Evolutionary conservation across 2,329 filamentous ascomycete genomes (phyloP).

Genomic region (Monilinia vaccinii-corymbosi): DNA sequence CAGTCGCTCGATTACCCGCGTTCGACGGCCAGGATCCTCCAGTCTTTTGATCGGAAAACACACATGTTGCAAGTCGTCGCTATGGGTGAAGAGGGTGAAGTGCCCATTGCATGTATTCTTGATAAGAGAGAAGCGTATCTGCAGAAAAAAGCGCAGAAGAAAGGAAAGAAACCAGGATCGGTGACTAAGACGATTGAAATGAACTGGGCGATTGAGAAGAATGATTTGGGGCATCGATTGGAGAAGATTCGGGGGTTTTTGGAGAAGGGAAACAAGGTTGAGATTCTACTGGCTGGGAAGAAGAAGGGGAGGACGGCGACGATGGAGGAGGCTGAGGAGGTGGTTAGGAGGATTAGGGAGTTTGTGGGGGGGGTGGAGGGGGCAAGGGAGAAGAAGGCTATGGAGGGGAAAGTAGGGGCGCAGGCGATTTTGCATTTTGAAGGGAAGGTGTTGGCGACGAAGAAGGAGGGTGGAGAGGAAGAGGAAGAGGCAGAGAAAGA

Average conservation of each 20-base stretch:
- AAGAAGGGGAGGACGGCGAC: constrained; percentile 51
- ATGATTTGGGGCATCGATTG: constrained; percentile 68
- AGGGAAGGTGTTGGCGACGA: constrained; percentile 23
- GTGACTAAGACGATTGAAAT: constrained; percentile 72
- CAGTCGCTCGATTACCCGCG: constrained; percentile 29
- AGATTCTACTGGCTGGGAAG: constrained; percentile 63
- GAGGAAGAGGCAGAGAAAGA: neutral
- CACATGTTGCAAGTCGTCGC: constrained; percentile 43
- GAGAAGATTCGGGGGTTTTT: constrained; percentile 61
- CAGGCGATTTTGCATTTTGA: constrained; percentile 38
- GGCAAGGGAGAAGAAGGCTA: constrained; percentile 37
- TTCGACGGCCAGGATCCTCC: constrained; percentile 32
- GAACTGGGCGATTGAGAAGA: constrained; percentile 73
- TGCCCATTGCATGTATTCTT: constrained; percentile 63
- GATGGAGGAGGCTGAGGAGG: constrained; percentile 47
- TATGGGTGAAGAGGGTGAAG: constrained; percentile 23
- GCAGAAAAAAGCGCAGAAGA: constrained; percentile 35
- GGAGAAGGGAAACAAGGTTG: constrained; percentile 64
- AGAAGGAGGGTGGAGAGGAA: neutral
- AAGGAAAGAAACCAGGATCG: constrained; percentile 31
- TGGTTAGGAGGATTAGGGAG: constrained; percentile 44
- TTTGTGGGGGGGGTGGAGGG: constrained; percentile 28
- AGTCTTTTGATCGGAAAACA: constrained; percentile 38
- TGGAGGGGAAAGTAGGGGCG: constrained; percentile 38
- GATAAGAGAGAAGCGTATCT: constrained; percentile 45